phyloP scores from a whole-genome alignment of 495 filamentous ascomycete genomes.

The Tuber indicum region DNA sequence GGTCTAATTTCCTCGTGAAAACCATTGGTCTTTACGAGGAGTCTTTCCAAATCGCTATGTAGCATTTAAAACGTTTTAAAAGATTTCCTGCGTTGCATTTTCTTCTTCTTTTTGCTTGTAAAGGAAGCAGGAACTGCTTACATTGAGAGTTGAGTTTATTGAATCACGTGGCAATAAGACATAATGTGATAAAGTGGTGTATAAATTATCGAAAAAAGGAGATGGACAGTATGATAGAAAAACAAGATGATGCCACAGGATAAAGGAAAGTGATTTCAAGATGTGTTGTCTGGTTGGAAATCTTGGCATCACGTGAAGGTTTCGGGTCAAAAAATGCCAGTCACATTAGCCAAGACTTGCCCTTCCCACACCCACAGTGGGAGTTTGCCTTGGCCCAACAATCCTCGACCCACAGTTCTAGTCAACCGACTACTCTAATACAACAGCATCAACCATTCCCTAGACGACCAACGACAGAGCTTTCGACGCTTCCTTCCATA shows the following conservation, averaged over 20 bases:
- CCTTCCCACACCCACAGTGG: background rate
- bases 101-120: background rate
- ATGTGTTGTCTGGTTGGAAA: background rate
- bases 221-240: background rate
- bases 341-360: background rate
- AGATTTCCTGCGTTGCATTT: background rate
- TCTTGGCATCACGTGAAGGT: background rate
- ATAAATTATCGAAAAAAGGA: background rate
- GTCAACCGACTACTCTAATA: background rate
- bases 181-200: background rate
- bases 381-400: background rate
- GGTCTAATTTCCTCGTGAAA: background rate
- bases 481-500: background rate
- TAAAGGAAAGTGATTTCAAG: background rate
- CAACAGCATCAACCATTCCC: background rate
- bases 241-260: background rate
- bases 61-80: background rate
- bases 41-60: background rate
- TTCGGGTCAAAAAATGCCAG: background rate
- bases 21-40: background rate
- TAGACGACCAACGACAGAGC: background rate
- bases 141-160: background rate
- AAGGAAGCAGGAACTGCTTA: background rate
- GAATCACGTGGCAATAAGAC: background rate
- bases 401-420: background rate